Evolutionary conservation across 2,329 filamentous ascomycete species (phyloP), one percentile per base, ranked within the genome.

Genomic region (Colletotrichum sp.): DNA sequence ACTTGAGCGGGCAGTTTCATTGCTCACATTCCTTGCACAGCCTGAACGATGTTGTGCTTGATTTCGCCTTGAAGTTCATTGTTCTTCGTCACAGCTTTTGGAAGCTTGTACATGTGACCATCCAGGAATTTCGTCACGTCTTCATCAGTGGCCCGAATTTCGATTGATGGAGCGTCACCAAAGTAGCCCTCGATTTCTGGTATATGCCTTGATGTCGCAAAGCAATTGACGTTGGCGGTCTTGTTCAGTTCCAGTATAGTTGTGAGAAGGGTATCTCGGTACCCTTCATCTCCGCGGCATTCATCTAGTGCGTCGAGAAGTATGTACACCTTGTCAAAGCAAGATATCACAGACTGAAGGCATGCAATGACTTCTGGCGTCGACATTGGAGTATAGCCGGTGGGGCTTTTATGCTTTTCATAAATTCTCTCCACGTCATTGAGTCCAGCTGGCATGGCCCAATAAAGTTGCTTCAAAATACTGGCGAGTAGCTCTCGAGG

Each of bases 391-490:
- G 24, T 4, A 3, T 3, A 4, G 24, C 24, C 24, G 4, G 3
- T 24, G 24, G 24, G 24, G 4, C 24, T 24, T 3, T 24, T 4
- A 24, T 16, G 55, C 0, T 6, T 13, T 15, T 71, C 62, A 64
- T 85, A 72, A 5, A 72, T 0, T 18, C 8, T 3, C 1, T 16
- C 24, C 0, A 57, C 5, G 0, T 57, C 7, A 16, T 7, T 26
- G 52, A 0, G 0, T 2, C 13, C 55, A 0, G 0, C 2, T 0
- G 21, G 55, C 7, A 59, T 9, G 28, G 1, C 78, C 36, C 49
- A 85, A 83, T 0, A 88, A 6, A 89, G 78, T 77, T 89, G 87
- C 68, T 82, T 86, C 5, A 88, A 64, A 0, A 89, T 32, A 66
- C 78, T 84, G 2, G 79, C 69, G 1, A 87, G 65, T 0, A 88